Evolutionary conservation across 306 rosid genomes (phyloP).

Genomic region (Morella rubra): DNA sequence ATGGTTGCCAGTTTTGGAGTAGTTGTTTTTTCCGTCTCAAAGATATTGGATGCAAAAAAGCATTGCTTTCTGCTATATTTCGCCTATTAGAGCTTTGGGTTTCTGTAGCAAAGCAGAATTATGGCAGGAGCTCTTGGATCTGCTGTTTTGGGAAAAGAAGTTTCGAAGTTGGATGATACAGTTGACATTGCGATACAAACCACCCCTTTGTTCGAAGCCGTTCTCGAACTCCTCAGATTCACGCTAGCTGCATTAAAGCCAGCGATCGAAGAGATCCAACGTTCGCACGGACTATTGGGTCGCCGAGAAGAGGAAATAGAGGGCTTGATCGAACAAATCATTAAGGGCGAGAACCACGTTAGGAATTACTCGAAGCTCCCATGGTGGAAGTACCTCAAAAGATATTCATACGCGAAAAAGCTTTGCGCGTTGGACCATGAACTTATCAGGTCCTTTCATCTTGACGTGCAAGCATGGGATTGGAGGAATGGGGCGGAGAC

Average conservation of each 20-base stretch:
- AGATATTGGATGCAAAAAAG: too few relatives aligned
- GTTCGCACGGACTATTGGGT: constrained; percentile 25
- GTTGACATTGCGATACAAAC: too few relatives aligned
- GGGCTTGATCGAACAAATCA: constrained; percentile 15
- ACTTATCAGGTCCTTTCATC: constrained; percentile 6
- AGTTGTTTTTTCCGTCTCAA: too few relatives aligned
- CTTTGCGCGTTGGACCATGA: constrained; percentile 34
- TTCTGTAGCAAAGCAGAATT: too few relatives aligned
- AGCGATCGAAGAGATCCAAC: constrained; percentile 29
- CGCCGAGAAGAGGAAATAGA: constrained; percentile 24
- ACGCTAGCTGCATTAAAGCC: constrained; percentile 26
- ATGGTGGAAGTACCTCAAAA: constrained; percentile 34
- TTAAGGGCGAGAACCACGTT: constrained; percentile 33
- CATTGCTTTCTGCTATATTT: too few relatives aligned
- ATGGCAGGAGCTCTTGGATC: too few relatives aligned
- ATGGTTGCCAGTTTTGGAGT: too few relatives aligned
- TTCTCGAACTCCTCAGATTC: constrained; percentile 14
- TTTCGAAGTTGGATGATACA: too few relatives aligned
- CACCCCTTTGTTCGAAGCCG: too few relatives aligned
- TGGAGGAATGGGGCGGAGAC: constrained; percentile 20
- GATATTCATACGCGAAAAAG: constrained; percentile 28
- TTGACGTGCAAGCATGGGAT: constrained; percentile 23
- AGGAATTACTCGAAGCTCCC: constrained; percentile 24
- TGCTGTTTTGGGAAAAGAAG: too few relatives aligned
- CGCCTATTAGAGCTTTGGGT: too few relatives aligned